These are phyloP conservation scores for Lachnellula subtilissima DNA, from an alignment of 2,329 filamentous ascomycete genomes.

Conservation along the genomic window DNA sequence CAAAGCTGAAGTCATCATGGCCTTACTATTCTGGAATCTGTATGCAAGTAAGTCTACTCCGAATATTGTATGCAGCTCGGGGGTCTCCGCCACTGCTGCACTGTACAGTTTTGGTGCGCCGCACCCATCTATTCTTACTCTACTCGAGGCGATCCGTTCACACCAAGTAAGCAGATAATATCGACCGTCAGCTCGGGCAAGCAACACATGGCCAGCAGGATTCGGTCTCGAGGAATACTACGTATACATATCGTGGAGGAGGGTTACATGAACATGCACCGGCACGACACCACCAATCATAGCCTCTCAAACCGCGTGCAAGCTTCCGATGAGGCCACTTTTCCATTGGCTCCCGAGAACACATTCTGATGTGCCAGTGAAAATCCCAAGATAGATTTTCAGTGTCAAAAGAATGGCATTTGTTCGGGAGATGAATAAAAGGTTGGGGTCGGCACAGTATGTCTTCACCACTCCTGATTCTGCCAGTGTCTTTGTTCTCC, in stretches of 20 bases:
- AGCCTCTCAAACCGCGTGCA: not conserved
- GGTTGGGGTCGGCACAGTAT: too few relatives aligned
- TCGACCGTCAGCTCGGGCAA: not conserved
- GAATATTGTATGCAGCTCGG: not conserved
- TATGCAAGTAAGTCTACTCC: too few relatives aligned
- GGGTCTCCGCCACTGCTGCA: not conserved
- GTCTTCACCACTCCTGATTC: too few relatives aligned
- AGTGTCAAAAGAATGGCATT: too few relatives aligned
- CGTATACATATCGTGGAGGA: not conserved
- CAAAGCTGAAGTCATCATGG: too few relatives aligned
- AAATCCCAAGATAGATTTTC: too few relatives aligned
- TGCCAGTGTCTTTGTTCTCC: too few relatives aligned
- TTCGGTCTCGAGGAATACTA: not conserved
- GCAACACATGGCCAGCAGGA: not conserved
- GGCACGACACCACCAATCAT: not conserved
- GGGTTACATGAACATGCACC: not conserved
- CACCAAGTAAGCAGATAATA: not conserved
- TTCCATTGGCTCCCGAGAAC: not conserved
- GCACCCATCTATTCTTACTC: constrained; percentile 1
- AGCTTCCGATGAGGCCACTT: not conserved
- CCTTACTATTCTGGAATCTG: too few relatives aligned
- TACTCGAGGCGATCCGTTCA: not conserved
- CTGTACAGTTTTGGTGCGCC: not conserved
- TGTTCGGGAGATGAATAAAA: too few relatives aligned
- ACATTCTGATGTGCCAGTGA: too few relatives aligned